A percentile compares a stretch with the other conserved stretches of the same genome.
phyloP scores from a whole-genome alignment of 352 stramenopile genomes.

The Discostella stelligera region DNA sequence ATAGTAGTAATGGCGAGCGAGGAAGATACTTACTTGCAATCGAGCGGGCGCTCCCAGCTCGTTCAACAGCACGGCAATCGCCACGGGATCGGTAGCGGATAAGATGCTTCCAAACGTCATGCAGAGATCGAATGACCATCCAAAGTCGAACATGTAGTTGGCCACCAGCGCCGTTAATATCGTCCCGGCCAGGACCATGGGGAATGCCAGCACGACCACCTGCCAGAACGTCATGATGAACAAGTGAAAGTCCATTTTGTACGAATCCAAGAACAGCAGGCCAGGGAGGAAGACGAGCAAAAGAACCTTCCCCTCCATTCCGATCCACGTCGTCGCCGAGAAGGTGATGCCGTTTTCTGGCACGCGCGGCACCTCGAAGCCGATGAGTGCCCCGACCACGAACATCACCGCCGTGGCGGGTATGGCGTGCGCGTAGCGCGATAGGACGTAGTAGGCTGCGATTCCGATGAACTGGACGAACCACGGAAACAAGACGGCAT shows the following conservation, averaged over 20 bases:
- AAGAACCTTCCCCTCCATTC: slow-evolving; percentile 70
- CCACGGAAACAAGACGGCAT: slow-evolving; percentile 71
- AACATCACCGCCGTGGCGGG: slow-evolving; percentile 83
- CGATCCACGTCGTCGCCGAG: slow-evolving; percentile 41
- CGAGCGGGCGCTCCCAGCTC: slow-evolving; percentile 72
- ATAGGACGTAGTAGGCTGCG: slow-evolving; percentile 69
- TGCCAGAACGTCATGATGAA: slow-evolving; percentile 59
- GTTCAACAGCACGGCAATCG: slow-evolving; percentile 80
- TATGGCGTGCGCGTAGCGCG: slow-evolving; percentile 54
- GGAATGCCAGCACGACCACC: slow-evolving; percentile 77
- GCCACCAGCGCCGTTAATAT: slow-evolving; percentile 59
- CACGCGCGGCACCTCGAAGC: slow-evolving; percentile 1
- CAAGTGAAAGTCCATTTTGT: slow-evolving; percentile 70
- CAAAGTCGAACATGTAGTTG: slow-evolving; percentile 67
- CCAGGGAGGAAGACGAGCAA: slow-evolving; percentile 79
- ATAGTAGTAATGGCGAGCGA: too few species aligned
- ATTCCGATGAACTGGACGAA: slow-evolving; percentile 70
- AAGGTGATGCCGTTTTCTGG: neutral
- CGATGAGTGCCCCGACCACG: slow-evolving; percentile 71
- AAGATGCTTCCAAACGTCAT: slow-evolving; percentile 47
- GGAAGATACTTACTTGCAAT: slow-evolving; percentile 37
- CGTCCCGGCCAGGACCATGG: slow-evolving; percentile 55
- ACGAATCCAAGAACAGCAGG: slow-evolving; percentile 77
- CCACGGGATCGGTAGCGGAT: slow-evolving; percentile 82
- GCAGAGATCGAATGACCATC: slow-evolving; percentile 54